Conservation (phyloP, 108 stramenopile species). For the Nitzschia sp. region DNA sequence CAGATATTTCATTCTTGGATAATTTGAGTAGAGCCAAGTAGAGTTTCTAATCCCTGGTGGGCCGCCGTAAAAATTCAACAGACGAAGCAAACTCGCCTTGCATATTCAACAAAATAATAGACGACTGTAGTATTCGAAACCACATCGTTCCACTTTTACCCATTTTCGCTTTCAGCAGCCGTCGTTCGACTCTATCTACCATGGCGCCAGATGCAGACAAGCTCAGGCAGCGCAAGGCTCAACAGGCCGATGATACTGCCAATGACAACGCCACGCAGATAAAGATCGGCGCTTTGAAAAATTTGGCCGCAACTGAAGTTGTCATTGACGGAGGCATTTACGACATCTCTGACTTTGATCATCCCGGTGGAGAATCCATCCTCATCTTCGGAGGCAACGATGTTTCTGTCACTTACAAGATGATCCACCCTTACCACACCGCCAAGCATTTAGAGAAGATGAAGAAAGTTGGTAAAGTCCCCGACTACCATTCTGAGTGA, state of each 20-base stretch:
- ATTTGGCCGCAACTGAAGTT: slow-evolving; percentile 59
- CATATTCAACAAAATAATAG: no score
- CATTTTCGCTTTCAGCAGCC: no score
- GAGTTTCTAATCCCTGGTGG: no score
- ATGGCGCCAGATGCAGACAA: slow-evolving; percentile 75
- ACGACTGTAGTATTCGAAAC: no score
- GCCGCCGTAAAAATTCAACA: no score
- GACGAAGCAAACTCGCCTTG: no score
- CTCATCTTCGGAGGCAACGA: slow-evolving; percentile 88
- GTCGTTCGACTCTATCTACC: no score
- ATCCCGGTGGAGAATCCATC: slow-evolving; percentile 86
- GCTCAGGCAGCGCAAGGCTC: slow-evolving; percentile 49
- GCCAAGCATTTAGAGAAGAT: slow-evolving; percentile 87
- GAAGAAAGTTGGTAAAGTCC: slow-evolving; percentile 72
- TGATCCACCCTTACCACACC: slow-evolving; percentile 93
- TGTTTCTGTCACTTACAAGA: slow-evolving; percentile 87
- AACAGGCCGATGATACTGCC: neutral
- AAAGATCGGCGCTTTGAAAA: slow-evolving; percentile 35
- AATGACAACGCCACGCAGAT: slow-evolving; percentile 31
- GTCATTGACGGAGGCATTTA: slow-evolving; percentile 80
- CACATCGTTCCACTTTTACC: no score
- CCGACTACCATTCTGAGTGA: slow-evolving; percentile 64
- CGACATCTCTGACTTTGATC: slow-evolving; percentile 70
- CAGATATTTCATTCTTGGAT: no score
- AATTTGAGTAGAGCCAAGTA: no score